Percentiles rank a stretch among this genome's conserved stretches.
Conservation (phyloP, 345 rosid species). For the Populus nigra region DNA sequence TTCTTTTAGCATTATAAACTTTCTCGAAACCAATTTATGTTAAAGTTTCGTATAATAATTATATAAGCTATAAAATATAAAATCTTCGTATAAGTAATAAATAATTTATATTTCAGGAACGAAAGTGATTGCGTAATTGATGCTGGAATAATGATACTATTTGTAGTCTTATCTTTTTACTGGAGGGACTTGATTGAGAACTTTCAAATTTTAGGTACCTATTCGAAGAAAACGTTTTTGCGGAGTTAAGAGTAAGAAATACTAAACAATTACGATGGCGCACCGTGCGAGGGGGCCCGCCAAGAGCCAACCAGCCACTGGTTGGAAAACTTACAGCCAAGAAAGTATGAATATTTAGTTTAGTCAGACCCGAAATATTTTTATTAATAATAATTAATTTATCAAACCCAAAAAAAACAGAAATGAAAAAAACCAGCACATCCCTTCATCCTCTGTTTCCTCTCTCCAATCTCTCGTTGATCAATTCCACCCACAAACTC, state of each 20-base stretch:
- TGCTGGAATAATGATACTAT: no score
- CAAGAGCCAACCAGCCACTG: constrained; percentile 1
- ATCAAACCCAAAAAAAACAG: neutral
- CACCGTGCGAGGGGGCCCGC: constrained; percentile 10
- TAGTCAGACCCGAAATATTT: constrained; percentile 1
- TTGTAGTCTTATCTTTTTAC: no score
- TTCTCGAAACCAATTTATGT: no score
- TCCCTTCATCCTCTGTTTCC: neutral
- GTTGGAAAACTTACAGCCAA: neutral
- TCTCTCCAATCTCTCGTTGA: neutral
- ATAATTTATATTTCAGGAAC: no score
- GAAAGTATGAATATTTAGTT: neutral
- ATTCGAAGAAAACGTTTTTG: neutral
- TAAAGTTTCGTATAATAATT: no score
- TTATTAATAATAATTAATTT: neutral
- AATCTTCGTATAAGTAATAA: no score
- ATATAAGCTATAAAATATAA: no score
- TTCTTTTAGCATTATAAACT: no score
- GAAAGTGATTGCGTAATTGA: no score
- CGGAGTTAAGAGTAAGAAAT: no score
- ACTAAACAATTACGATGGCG: constrained; percentile 2
- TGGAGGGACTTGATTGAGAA: neutral
- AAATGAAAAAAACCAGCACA: neutral
- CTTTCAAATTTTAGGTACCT: neutral
- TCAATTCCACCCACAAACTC: constrained; percentile 2